These are phyloP conservation scores for Neofusicoccum cordaticola DNA, from an alignment of 2,329 filamentous ascomycete species.

Conservation along the genomic window DNA sequence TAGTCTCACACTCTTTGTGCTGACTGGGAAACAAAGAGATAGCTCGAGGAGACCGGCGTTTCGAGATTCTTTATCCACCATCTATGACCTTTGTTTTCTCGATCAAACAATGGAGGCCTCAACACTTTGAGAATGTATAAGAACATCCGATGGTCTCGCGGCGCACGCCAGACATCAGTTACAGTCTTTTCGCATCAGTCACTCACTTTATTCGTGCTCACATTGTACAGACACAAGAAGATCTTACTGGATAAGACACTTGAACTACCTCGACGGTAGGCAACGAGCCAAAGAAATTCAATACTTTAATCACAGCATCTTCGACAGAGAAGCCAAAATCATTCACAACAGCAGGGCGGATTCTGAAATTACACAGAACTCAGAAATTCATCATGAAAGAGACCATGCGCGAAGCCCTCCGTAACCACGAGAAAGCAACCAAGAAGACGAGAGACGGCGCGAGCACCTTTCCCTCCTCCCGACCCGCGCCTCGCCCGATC, in stretches of 20 bases:
- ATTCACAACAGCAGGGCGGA: background rate
- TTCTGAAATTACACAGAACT: background rate
- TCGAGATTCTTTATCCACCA: background rate
- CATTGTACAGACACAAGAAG: background rate
- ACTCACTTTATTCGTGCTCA: background rate
- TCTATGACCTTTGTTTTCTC: background rate
- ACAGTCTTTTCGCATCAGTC: background rate
- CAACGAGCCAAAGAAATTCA: background rate
- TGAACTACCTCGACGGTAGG: background rate
- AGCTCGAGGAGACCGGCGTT: background rate
- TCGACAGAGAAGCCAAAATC: background rate
- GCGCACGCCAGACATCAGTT: background rate
- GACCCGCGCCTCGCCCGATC: background rate
- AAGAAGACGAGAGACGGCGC: background rate
- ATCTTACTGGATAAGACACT: background rate
- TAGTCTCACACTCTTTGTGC: background rate
- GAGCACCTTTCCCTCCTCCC: no score
- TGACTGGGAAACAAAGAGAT: background rate
- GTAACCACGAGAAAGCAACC: background rate
- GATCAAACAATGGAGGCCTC: background rate
- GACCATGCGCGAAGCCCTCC: background rate
- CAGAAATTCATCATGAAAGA: background rate
- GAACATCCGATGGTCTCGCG: background rate
- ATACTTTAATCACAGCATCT: no score
- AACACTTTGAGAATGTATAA: background rate